Base-by-base conservation (phyloP, 352 stramenopile species). In the Pythium apleroticum region DNA sequence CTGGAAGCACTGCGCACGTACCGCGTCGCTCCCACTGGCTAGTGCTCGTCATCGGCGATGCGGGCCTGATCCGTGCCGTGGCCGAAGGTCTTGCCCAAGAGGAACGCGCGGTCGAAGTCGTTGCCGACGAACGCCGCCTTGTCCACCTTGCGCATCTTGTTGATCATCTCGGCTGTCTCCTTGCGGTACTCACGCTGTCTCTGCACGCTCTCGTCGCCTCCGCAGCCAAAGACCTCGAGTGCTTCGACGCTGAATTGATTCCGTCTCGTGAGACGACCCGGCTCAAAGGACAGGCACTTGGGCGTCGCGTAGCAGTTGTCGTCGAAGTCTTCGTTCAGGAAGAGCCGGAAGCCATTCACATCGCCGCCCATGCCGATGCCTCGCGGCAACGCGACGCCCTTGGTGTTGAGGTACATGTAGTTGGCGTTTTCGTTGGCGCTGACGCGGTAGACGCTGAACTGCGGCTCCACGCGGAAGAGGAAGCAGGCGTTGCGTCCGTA, bases 351-450 rank as follows among this genome's bases (percentile, higher is more conserved):
- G 22, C 81, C 81, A 62, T 76, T 88, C 6, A 74, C 86, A 25
- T 82, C 84, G n/a, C 87, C 85, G 20, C 86, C 87, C 64, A 95
- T 86, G 33, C 87, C 87, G 9, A 95, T 73, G 9, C 87, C 87
- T 24, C 82, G 78, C 3, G 87, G 87, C 30, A 95, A 65, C 0
- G 79, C 79, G 19, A 84, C 86, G 9, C 85, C 87, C 43, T 95
- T 95, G 11, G 87, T 94, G 71, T 95, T 93, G 57, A 94, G 72
- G 49, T 95, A 95, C 87, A 95, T 95, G 69, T 90, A 86, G 60
- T 92, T 89, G 46, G 79, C 63, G 35, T 80, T 84, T 37, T 70
- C 64, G 19, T 78, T 69, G 45, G 66, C 84, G 0, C 74, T 69
- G 15, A 84, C 78, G 20, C 72, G 81, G 62, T 88, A 93, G 17